phyloP scores from a whole-genome alignment of 1,284 basidiomycete species.

The Blastosporella zonata region DNA sequence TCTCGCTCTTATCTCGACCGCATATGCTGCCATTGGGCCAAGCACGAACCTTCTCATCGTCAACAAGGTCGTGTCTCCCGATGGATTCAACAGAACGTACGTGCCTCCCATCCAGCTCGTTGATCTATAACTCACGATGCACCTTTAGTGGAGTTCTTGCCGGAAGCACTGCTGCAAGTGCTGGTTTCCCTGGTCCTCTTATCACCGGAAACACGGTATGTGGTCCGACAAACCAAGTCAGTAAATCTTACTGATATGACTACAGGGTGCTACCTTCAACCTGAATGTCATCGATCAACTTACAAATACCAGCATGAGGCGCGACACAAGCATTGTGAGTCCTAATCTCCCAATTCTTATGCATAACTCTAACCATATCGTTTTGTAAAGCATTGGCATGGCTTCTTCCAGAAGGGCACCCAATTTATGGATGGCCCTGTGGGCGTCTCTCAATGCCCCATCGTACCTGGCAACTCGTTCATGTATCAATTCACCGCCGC shows the following conservation, averaged over 20 bases:
- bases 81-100: slow-evolving; percentile 26
- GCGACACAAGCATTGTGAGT: slow-evolving; percentile 31
- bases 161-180: background rate
- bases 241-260: background rate
- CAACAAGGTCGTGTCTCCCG: slow-evolving; percentile 23
- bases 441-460: background rate
- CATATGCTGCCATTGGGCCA: background rate
- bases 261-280: slow-evolving; percentile 28
- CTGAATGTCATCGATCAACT: slow-evolving; percentile 33
- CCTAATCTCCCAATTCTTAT: background rate
- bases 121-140: background rate
- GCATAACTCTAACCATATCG: slow-evolving; percentile 3
- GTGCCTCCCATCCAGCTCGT: background rate
- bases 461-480: background rate
- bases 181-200: slow-evolving; percentile 31
- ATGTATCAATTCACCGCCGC: slow-evolving; percentile 13
- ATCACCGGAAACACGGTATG: slow-evolving; percentile 29
- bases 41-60: slow-evolving; percentile 11
- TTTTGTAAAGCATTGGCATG: slow-evolving; percentile 14
- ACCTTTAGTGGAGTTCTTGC: slow-evolving; percentile 1
- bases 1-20: background rate
- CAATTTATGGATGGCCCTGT: slow-evolving; percentile 1
- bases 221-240: background rate
- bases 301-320: slow-evolving; percentile 29
- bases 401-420: background rate